A percentile compares a stretch with the other conserved stretches of the same genome.
Evolutionary conservation across 345 rosid species (phyloP).

Genomic region (Salix arbutifolia): DNA sequence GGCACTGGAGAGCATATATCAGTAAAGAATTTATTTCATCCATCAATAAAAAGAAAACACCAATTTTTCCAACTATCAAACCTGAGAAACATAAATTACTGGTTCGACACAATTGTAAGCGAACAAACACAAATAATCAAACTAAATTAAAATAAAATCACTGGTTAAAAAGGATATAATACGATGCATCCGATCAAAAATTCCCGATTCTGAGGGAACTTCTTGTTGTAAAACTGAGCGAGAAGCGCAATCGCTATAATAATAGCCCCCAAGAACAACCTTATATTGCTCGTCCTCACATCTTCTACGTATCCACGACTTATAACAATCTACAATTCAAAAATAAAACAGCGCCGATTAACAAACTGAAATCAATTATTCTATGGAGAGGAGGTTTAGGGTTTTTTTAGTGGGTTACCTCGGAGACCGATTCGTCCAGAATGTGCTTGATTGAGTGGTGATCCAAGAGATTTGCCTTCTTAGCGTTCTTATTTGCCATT

Average conservation of each 20-base stretch:
- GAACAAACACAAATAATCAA: conserved; percentile 1
- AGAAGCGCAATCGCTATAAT: conserved; percentile 74
- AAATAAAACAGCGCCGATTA: background rate
- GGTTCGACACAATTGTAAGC: background rate
- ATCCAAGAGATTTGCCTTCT: conserved; percentile 87
- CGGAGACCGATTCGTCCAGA: conserved; percentile 88
- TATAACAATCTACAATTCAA: conserved; percentile 53
- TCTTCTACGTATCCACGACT: conserved; percentile 82
- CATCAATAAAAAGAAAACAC: background rate
- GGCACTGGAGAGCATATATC: background rate
- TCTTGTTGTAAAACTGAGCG: conserved; percentile 98
- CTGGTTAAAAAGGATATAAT: conserved; percentile 68
- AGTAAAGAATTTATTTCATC: background rate
- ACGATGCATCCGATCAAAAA: conserved; percentile 81
- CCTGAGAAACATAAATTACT: background rate
- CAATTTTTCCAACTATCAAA: background rate
- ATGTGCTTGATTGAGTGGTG: conserved; percentile 91
- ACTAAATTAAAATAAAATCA: background rate
- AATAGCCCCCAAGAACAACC: conserved; percentile 59
- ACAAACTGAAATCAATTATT: background rate
- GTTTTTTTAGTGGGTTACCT: conserved; percentile 39
- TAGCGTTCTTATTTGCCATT: conserved; percentile 49
- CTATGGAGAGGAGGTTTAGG: background rate
- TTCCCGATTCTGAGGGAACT: conserved; percentile 86
- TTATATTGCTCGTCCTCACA: conserved; percentile 79